phyloP scores from a whole-genome alignment of 2,329 filamentous ascomycete species.

The Penicillium sp. region DNA sequence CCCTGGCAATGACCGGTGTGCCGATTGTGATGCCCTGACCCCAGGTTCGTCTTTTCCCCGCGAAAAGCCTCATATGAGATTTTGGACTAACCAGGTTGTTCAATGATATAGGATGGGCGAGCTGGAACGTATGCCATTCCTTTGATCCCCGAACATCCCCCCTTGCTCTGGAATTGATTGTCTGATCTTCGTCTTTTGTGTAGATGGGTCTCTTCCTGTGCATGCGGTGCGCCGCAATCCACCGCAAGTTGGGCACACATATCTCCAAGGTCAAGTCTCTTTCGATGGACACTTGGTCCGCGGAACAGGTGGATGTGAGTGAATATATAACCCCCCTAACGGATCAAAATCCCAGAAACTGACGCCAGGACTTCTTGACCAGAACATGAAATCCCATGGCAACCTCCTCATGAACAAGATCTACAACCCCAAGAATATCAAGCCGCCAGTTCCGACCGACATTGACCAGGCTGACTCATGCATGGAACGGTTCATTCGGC shows the following conservation, averaged over 20 bases:
- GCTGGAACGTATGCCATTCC: conserved; percentile 76
- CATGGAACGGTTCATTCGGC: conserved; percentile 92
- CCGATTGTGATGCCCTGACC: conserved; percentile 87
- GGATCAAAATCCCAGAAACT: not conserved
- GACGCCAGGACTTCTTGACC: conserved; percentile 26
- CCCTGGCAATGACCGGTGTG: conserved; percentile 88
- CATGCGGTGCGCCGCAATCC: conserved; percentile 93
- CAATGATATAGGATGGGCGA: conserved; percentile 74
- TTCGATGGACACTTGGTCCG: conserved; percentile 97
- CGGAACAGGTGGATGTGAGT: conserved; percentile 91
- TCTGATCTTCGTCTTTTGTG: conserved; percentile 7
- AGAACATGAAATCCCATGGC: conserved; percentile 94
- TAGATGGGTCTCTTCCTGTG: conserved; percentile 94
- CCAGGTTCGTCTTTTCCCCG: conserved; percentile 64
- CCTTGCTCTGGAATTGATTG: not conserved
- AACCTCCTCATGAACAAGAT: conserved; percentile 82
- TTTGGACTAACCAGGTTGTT: conserved; percentile 4
- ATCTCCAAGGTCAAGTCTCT: conserved; percentile 98
- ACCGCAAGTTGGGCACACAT: conserved; percentile 90
- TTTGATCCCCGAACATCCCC: not conserved
- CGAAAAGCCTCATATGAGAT: not conserved
- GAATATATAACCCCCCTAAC: not conserved
- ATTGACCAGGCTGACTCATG: conserved; percentile 88
- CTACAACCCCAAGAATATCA: conserved; percentile 83
- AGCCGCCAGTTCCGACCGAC: conserved; percentile 82